Conservation (phyloP, 192 early-diverging fungal genomes). For the Haplosporangium gracile region DNA sequence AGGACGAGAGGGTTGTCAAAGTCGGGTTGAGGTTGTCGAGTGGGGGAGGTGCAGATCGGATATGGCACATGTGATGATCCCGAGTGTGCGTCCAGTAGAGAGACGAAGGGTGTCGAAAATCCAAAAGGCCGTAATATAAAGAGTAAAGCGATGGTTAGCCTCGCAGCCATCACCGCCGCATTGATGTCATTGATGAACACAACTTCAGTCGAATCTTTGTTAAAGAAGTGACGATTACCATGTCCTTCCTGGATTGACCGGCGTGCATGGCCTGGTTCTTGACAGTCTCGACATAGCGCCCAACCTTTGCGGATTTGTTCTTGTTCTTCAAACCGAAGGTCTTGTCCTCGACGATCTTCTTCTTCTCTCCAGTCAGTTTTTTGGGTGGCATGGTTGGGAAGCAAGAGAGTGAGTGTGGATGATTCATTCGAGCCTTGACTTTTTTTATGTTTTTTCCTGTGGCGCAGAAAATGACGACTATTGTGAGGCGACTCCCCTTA, state of each 20-base stretch:
- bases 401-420: neutral
- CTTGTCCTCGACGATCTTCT: slow-evolving; percentile 93
- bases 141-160: too few species aligned
- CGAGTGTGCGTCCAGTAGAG: neutral
- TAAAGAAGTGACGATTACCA: slow-evolving; percentile 36
- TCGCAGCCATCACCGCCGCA: neutral
- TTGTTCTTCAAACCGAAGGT: slow-evolving; percentile 99
- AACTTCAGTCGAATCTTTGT: neutral
- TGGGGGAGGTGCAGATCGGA: neutral
- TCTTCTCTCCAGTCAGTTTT: slow-evolving; percentile 76
- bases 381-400: slow-evolving; percentile 82
- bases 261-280: slow-evolving; percentile 80
- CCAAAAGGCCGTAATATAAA: too few species aligned
- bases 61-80: neutral
- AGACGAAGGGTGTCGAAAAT: neutral
- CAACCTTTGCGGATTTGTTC: slow-evolving; percentile 95
- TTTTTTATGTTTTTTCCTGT: neutral
- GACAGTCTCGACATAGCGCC: slow-evolving; percentile 92
- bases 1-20: neutral
- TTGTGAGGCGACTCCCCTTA: neutral
- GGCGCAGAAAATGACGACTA: neutral
- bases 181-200: too few species aligned
- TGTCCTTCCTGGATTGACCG: slow-evolving; percentile 66
- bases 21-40: neutral
- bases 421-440: neutral